Conservation (phyloP, 805 yeast species). For the Phaffomyces thermotolerans region DNA sequence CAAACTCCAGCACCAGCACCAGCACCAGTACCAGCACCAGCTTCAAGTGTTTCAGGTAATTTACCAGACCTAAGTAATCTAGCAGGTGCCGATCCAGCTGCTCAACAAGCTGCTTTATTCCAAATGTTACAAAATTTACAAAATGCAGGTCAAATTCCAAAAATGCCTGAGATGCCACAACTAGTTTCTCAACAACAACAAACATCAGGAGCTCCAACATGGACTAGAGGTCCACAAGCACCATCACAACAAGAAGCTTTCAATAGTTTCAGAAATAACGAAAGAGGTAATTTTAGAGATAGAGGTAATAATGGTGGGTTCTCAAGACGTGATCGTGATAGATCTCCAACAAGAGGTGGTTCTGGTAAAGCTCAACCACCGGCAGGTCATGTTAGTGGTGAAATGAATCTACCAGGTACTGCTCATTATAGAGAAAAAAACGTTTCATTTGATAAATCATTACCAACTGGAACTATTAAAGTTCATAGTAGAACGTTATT, state of each 20-base stretch:
- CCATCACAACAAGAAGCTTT: slow-evolving; percentile 23
- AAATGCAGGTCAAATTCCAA: slow-evolving; percentile 21
- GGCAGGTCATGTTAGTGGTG: slow-evolving; percentile 39
- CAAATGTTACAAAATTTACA: slow-evolving; percentile 32
- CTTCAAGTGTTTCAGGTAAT: slow-evolving; percentile 22
- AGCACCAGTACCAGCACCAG: slow-evolving; percentile 5
- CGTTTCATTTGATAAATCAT: slow-evolving; percentile 58
- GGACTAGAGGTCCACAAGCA: slow-evolving; percentile 5
- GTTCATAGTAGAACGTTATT: slow-evolving; percentile 87
- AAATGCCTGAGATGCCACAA: slow-evolving; percentile 14
- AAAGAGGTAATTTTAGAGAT: slow-evolving; percentile 8
- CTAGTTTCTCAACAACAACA: slow-evolving; percentile 8
- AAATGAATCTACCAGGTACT: slow-evolving; percentile 60
- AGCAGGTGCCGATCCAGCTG: slow-evolving; percentile 22
- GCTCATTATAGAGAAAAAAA: slow-evolving; percentile 73
- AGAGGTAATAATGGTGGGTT: slow-evolving; percentile 9
- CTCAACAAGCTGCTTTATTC: slow-evolving; percentile 36
- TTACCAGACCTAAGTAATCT: slow-evolving; percentile 12
- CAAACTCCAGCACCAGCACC: slow-evolving; percentile 8
- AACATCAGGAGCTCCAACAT: slow-evolving; percentile 9
- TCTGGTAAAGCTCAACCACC: slow-evolving; percentile 22
- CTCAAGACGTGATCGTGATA: slow-evolving; percentile 22
- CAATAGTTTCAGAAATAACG: slow-evolving; percentile 19
- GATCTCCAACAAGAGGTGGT: slow-evolving; percentile 22
- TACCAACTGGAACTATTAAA: slow-evolving; percentile 74